Conservation (phyloP, 129 eudicot species). For the Silybum marianum region DNA sequence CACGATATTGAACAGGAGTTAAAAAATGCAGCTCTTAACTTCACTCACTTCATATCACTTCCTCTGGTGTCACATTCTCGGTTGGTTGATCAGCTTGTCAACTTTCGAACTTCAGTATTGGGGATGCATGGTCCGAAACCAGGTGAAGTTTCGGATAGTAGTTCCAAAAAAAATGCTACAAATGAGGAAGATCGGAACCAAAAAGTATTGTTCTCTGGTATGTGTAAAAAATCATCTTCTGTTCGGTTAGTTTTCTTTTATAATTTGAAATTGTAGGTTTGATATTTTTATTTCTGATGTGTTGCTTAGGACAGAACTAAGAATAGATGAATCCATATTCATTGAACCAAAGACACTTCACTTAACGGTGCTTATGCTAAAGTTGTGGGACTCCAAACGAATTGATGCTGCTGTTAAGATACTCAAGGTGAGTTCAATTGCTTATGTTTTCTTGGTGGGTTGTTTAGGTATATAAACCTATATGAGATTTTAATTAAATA, state of each 20-base stretch:
- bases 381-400: slow-evolving; percentile 85
- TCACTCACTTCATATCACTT: slow-evolving; percentile 82
- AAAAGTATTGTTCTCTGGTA: not conserved
- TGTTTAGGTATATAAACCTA: not conserved
- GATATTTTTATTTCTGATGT: slow-evolving; percentile 9
- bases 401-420: slow-evolving; percentile 71
- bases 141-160: slow-evolving; percentile 37
- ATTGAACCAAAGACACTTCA: slow-evolving; percentile 87
- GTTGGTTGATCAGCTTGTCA: slow-evolving; percentile 64
- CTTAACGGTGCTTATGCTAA: slow-evolving; percentile 94
- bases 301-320: slow-evolving; percentile 50
- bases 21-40: slow-evolving; percentile 60
- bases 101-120: slow-evolving; percentile 62
- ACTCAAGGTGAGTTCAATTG: slow-evolving; percentile 53
- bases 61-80: slow-evolving; percentile 74
- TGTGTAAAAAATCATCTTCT: too few species aligned
- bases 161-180: slow-evolving; percentile 38
- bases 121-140: slow-evolving; percentile 32
- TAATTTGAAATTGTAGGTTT: not conserved
- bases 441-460: not conserved
- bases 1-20: slow-evolving; percentile 53
- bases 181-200: slow-evolving; percentile 32
- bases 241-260: too few species aligned
- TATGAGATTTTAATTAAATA: not conserved
- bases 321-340: slow-evolving; percentile 85